Percentiles rank a stretch among this genome's conserved stretches.
Conservation (phyloP, 768 basidiomycete species). For the Chiua virens region DNA sequence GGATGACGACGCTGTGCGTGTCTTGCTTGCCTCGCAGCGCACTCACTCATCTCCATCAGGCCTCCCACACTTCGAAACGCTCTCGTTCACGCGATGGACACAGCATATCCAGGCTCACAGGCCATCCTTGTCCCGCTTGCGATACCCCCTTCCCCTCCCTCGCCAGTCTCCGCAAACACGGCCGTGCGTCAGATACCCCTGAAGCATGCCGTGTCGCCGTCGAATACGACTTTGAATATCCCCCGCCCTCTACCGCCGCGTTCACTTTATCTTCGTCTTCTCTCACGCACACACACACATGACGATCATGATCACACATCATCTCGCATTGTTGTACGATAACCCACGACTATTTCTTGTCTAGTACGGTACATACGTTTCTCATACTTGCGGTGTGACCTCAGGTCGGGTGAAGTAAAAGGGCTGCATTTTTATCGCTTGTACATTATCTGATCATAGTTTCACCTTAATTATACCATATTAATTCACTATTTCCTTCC, state of each 20-base stretch:
- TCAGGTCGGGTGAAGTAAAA: conserved; percentile 12
- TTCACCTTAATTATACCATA: conserved; percentile 35
- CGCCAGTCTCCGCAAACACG: conserved; percentile 64
- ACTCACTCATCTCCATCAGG: conserved; percentile 33
- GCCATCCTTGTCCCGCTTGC: conserved; percentile 73
- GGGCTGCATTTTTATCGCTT: conserved; percentile 18
- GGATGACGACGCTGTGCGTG: conserved; percentile 44
- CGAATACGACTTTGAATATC: conserved; percentile 67
- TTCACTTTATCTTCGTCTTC: no score
- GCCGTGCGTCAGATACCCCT: conserved; percentile 47
- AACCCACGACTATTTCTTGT: conserved; percentile 27
- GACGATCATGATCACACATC: conserved; percentile 23
- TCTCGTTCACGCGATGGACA: conserved; percentile 47
- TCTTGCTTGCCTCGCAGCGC: no score
- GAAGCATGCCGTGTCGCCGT: conserved; percentile 76
- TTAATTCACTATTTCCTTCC: conserved; percentile 23
- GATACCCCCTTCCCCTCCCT: conserved; percentile 62
- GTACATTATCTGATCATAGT: conserved; percentile 30
- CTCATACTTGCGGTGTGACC: conserved; percentile 16
- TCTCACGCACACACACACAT: not conserved
- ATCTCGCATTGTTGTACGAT: conserved; percentile 28
- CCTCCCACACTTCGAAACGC: conserved; percentile 57
- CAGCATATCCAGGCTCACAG: conserved; percentile 40
- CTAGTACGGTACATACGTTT: conserved; percentile 26
- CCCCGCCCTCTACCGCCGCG: not conserved